Evolutionary conservation across 768 basidiomycete genomes (phyloP).

Genomic region (Suillus brevipes): DNA sequence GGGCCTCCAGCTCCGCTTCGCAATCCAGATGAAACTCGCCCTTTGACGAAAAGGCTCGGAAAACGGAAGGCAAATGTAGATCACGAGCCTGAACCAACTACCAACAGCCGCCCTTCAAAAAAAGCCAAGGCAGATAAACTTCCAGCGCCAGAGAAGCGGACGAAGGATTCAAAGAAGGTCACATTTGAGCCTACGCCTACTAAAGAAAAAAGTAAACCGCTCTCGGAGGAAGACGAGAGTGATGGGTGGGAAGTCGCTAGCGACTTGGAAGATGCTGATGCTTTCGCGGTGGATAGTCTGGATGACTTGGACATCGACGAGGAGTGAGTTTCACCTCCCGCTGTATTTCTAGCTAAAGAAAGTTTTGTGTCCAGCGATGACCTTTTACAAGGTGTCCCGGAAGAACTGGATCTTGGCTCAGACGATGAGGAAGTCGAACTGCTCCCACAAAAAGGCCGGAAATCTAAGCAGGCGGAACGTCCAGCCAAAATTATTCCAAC

Average conservation of each 20-base stretch:
- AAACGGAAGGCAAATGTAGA: slow-evolving; percentile 69
- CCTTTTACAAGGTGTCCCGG: slow-evolving; percentile 46
- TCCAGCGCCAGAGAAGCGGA: not conserved
- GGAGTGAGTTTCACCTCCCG: slow-evolving; percentile 39
- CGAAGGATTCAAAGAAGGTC: slow-evolving; percentile 20
- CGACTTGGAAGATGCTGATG: slow-evolving; percentile 39
- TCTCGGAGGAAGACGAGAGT: slow-evolving; percentile 17
- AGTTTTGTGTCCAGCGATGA: slow-evolving; percentile 45
- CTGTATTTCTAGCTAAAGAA: slow-evolving; percentile 16
- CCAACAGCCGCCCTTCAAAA: slow-evolving; percentile 33
- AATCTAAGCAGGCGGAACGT: slow-evolving; percentile 53
- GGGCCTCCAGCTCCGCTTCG: slow-evolving; percentile 59
- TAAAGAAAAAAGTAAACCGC: slow-evolving; percentile 45
- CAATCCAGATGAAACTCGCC: slow-evolving; percentile 36
- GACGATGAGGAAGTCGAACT: slow-evolving; percentile 51
- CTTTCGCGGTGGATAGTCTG: slow-evolving; percentile 41
- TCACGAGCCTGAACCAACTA: slow-evolving; percentile 25
- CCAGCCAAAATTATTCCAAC: slow-evolving; percentile 52
- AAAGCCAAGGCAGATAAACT: slow-evolving; percentile 33
- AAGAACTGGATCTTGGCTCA: slow-evolving; percentile 66
- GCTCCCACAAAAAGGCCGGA: slow-evolving; percentile 42
- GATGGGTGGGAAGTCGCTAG: slow-evolving; percentile 37
- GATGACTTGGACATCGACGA: slow-evolving; percentile 52
- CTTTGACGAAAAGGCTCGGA: slow-evolving; percentile 58
- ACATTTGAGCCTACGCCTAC: slow-evolving; percentile 49